phyloP scores from a whole-genome alignment of 148 eudicot genomes.

The Linanthus parryae region DNA sequence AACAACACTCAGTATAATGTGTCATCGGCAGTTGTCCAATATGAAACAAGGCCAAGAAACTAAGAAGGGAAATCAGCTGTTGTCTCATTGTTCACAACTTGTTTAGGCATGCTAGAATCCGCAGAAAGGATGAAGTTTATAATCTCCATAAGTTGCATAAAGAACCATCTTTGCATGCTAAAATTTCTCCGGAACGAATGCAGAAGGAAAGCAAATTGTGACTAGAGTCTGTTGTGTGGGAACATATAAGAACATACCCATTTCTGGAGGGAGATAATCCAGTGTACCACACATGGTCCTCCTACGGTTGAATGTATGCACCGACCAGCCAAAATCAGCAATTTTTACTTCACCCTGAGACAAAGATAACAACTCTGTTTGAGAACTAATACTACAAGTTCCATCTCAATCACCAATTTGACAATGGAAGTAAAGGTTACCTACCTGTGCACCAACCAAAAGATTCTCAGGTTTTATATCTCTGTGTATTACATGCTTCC shows the following conservation, averaged over 20 bases:
- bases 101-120: too few relatives aligned
- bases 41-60: background rate
- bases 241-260: conserved; percentile 83
- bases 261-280: conserved; percentile 97
- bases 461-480: conserved; percentile 99
- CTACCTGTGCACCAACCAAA: conserved; percentile 86
- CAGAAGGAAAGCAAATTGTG: too few relatives aligned
- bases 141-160: too few relatives aligned
- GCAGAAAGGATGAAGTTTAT: too few relatives aligned
- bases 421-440: conserved; percentile 5
- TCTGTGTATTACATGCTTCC: conserved; percentile 94
- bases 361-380: conserved; percentile 7
- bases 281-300: conserved; percentile 96
- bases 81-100: too few relatives aligned
- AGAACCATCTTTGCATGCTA: too few relatives aligned
- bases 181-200: too few relatives aligned
- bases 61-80: background rate
- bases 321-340: conserved; percentile 99
- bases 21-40: too few relatives aligned
- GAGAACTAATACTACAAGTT: background rate
- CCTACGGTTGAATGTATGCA: conserved; percentile 92
- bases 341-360: conserved; percentile 91
- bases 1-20: background rate
- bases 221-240: too few relatives aligned
- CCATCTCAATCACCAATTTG: background rate